These are phyloP conservation scores for Cotoneaster glaucophyllus DNA, from an alignment of 306 rosid genomes.

Conservation along the genomic window DNA sequence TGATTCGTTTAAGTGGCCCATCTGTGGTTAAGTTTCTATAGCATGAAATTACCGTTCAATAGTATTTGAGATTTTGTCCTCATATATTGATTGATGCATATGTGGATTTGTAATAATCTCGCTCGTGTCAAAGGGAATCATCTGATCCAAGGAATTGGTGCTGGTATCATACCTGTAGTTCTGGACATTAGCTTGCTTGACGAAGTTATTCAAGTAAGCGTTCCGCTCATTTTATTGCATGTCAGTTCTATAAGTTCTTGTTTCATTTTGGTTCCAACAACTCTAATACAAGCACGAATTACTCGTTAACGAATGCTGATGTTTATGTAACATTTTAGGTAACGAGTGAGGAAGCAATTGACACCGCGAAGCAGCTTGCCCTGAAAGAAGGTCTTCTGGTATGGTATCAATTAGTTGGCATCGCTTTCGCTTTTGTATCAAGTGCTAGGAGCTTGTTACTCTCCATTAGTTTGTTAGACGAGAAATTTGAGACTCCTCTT, in stretches of 20 bases:
- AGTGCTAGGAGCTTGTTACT: not conserved
- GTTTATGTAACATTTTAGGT: slow-evolving; percentile 29
- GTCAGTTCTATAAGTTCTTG: not conserved
- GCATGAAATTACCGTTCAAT: not conserved
- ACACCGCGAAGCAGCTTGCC: slow-evolving; percentile 66
- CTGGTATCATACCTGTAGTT: slow-evolving; percentile 47
- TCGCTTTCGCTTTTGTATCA: too few species aligned
- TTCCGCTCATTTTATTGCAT: not conserved
- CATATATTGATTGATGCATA: not conserved
- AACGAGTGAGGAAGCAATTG: slow-evolving; percentile 64
- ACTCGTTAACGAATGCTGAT: not conserved
- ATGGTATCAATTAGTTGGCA: slow-evolving; percentile 4
- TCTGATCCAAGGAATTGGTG: slow-evolving; percentile 71
- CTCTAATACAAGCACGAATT: too few species aligned
- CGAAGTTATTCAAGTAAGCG: slow-evolving; percentile 58
- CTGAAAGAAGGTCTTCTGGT: slow-evolving; percentile 84
- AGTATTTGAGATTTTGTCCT: too few species aligned
- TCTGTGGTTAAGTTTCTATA: too few species aligned
- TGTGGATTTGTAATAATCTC: not conserved
- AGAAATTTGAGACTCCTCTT: not conserved
- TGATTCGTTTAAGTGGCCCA: not conserved
- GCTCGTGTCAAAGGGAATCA: slow-evolving; percentile 49
- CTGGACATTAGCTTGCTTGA: slow-evolving; percentile 53
- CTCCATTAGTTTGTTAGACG: not conserved
- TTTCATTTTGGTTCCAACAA: not conserved